Percentiles rank a stretch among this genome's conserved stretches.
These are phyloP conservation scores for Talaromyces sp. DNA, from an alignment of 2,329 filamentous ascomycete genomes.

Conservation along the genomic window DNA sequence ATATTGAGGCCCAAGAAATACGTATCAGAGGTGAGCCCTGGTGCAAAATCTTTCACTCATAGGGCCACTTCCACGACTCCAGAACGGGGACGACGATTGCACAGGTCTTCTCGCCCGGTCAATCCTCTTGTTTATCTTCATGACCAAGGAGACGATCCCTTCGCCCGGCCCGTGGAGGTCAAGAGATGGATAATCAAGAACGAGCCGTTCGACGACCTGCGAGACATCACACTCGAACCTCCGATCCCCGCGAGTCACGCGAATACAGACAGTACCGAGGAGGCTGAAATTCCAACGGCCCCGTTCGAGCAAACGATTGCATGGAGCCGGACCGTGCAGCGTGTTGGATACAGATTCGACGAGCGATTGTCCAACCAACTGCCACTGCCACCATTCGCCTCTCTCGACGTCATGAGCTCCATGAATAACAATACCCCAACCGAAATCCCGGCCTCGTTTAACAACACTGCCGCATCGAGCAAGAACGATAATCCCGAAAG, in stretches of 20 bases:
- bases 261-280: background rate
- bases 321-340: background rate
- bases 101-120: background rate
- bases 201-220: background rate
- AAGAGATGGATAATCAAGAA: background rate
- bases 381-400: background rate
- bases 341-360: background rate
- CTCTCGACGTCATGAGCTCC: background rate
- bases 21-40: background rate
- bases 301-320: background rate
- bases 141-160: background rate
- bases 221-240: background rate
- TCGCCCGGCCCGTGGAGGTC: background rate
- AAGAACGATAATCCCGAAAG: background rate
- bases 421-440: background rate
- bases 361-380: background rate
- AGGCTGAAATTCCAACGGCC: background rate
- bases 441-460: background rate
- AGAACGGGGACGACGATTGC: background rate
- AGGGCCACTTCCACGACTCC: background rate
- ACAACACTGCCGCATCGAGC: background rate
- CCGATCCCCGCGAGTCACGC: background rate
- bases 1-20: background rate
- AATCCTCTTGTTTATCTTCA: background rate
- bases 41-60: background rate